Conservation (phyloP, 495 filamentous ascomycete genomes). For the Parachaetomium inaequale region DNA sequence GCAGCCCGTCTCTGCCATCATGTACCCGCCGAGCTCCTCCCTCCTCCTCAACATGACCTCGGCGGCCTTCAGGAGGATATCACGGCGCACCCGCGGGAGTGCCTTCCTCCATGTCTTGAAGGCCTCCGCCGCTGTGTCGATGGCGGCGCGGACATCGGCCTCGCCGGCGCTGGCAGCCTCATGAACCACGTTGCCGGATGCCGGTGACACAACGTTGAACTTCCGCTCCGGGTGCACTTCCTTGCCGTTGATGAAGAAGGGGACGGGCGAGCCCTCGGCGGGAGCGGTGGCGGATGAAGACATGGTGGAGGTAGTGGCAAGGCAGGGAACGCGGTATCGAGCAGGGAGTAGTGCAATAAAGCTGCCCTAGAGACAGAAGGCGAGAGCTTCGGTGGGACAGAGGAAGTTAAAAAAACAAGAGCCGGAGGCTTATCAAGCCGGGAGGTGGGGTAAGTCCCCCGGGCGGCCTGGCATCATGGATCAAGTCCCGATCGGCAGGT, state of each 20-base stretch:
- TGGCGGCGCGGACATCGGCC: slow-evolving; percentile 57
- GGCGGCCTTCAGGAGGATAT: slow-evolving; percentile 68
- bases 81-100: slow-evolving; percentile 58
- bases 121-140: slow-evolving; percentile 63
- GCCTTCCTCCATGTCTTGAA: slow-evolving; percentile 67
- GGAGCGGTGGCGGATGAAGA: slow-evolving; percentile 4
- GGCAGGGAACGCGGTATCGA: neutral
- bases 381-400: neutral
- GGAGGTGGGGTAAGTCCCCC: slow-evolving; percentile 2
- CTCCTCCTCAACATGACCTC: slow-evolving; percentile 60
- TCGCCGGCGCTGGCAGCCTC: slow-evolving; percentile 59
- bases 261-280: slow-evolving; percentile 43
- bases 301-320: neutral
- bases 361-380: neutral
- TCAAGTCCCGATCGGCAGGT: neutral
- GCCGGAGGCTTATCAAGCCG: neutral
- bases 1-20: slow-evolving; percentile 68
- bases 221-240: slow-evolving; percentile 56
- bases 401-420: neutral
- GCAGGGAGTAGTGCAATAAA: neutral
- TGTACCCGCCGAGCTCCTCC: slow-evolving; percentile 60
- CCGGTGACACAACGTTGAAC: slow-evolving; percentile 66
- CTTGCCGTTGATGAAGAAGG: slow-evolving; percentile 71
- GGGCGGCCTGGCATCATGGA: neutral
- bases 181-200: slow-evolving; percentile 58